Base-by-base conservation (phyloP, 2,329 filamentous ascomycete genomes). In the Calonectria pseudoreteaudii region DNA sequence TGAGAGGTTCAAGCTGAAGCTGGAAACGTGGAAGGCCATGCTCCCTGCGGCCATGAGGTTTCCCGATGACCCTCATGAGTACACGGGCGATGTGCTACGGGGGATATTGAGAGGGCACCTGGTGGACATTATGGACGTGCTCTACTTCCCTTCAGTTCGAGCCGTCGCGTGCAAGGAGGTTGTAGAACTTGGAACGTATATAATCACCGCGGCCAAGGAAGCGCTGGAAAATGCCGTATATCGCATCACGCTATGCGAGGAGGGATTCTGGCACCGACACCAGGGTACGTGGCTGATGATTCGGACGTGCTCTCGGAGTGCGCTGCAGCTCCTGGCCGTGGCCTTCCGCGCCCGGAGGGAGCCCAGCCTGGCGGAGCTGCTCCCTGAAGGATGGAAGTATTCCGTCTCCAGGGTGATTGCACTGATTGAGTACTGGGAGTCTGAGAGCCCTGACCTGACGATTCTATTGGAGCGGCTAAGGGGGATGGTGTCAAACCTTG, bases 211-310 rank as follows among this genome's bases (percentile, higher is more conserved):
- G 13, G 76, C 73, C 18, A 62, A 62, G 10, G 70, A 64, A 16
- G 71, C 69, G 2, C 66, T 78, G 16, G 23, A 41, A 9, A 74
- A 70, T 14, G 77, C 74, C 10, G 70, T 74, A 4, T 65, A 74
- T n/a, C 67, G 78, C 1, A 69, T 78, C 18, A 44, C 68, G 2
- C 53, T 75, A 2, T 73, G 68, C 67, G 67, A 75, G 38, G 73
- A 75, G n/a, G 78, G 76, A 0, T 76, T 77, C 41, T 77, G 62
- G 26, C 73, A 78, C 38, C 75, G 77, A 8, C 78, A 79, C 53
- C 78, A 79, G 18, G 78, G 78, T 0, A 76, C 74, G 2, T 79
- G 78, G 78, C 38, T 79, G n/a, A 78, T 77, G 75, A 71, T 79
- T 11, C 71, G 76, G 30, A 75, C 71, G 14, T 76, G 73, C n/a